A percentile compares a stretch with the other conserved stretches of the same genome.
Conservation (phyloP, 2,329 filamentous ascomycete species). For the Aspergillus japonicus region DNA sequence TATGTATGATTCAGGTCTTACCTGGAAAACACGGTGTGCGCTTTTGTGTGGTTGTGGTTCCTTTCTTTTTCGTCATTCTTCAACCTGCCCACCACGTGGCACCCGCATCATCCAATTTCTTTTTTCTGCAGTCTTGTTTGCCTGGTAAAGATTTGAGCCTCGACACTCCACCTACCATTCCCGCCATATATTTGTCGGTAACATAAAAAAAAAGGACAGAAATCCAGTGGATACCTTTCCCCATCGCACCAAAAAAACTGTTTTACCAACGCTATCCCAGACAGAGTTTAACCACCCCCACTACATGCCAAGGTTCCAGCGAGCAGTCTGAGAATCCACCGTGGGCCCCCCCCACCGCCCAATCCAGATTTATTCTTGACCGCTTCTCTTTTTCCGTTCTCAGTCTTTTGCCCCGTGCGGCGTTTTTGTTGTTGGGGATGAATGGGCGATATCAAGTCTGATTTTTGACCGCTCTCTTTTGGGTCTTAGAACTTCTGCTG, state of each 20-base stretch:
- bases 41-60: neutral
- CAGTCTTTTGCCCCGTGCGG: neutral
- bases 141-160: neutral
- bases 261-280: neutral
- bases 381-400: neutral
- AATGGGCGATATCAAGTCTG: neutral
- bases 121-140: neutral
- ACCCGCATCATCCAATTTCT: neutral
- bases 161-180: neutral
- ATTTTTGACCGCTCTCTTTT: neutral
- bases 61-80: neutral
- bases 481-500: neutral
- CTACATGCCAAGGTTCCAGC: neutral
- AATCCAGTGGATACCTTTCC: neutral
- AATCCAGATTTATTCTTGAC: neutral
- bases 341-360: neutral
- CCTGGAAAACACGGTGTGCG: neutral
- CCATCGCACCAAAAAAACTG: neutral
- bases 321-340: neutral
- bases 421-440: neutral
- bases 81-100: neutral
- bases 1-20: neutral
- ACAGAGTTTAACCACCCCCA: neutral
- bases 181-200: too few relatives aligned
- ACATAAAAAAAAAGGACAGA: too few relatives aligned